These are phyloP conservation scores for Metschnikowia santaceciliae DNA, from an alignment of 805 yeast species.

Conservation along the genomic window DNA sequence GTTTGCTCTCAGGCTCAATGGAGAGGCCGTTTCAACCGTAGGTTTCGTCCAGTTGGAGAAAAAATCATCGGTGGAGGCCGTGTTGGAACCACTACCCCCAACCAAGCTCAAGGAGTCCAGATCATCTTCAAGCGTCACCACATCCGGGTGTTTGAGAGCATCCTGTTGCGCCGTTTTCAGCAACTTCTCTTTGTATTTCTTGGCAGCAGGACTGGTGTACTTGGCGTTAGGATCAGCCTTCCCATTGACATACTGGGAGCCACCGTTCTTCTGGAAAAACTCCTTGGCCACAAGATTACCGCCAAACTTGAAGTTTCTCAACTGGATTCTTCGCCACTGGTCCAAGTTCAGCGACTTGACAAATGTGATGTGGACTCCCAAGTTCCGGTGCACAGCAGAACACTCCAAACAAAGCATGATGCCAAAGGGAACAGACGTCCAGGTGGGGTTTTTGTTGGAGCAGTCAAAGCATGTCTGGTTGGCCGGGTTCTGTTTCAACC, in stretches of 20 bases:
- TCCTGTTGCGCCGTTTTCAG: conserved; percentile 66
- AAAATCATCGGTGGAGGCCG: conserved; percentile 71
- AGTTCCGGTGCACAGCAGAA: conserved; percentile 89
- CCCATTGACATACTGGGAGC: conserved; percentile 57
- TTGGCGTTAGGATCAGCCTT: conserved; percentile 65
- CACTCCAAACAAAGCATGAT: conserved; percentile 90
- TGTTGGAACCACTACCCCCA: conserved; percentile 31
- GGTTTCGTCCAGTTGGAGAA: conserved; percentile 91
- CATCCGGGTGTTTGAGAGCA: conserved; percentile 65
- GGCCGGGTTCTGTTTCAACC: conserved; percentile 61
- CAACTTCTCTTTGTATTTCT: conserved; percentile 74
- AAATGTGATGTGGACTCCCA: conserved; percentile 95
- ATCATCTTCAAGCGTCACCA: conserved; percentile 80
- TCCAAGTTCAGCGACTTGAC: conserved; percentile 90
- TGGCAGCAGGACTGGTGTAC: conserved; percentile 79
- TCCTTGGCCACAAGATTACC: conserved; percentile 88
- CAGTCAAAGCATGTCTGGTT: conserved; percentile 93
- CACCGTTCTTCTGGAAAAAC: conserved; percentile 80
- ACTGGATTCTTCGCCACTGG: conserved; percentile 88
- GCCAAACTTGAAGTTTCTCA: conserved; percentile 89
- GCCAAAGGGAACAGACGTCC: conserved; percentile 98
- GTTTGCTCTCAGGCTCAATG: conserved; percentile 41
- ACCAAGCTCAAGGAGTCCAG: conserved; percentile 48
- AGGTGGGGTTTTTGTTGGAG: conserved; percentile 88
- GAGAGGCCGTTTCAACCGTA: conserved; percentile 48